Base-by-base conservation (phyloP, 2,329 filamentous ascomycete species). In the Fusarium sp. region DNA sequence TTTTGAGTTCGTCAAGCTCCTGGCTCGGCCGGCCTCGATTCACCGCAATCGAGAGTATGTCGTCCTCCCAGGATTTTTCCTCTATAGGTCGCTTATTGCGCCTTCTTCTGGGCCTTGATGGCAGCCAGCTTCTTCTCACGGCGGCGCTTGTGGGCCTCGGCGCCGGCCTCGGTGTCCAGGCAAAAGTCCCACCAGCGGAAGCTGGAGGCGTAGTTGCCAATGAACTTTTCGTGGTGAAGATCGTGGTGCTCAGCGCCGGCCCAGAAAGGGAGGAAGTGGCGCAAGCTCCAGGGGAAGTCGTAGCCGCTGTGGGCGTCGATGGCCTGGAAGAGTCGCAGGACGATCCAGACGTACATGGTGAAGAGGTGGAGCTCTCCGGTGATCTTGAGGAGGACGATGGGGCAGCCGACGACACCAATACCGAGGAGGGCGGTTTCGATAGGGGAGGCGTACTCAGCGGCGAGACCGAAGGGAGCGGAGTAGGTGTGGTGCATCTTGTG, bases 401-500 rank as follows among this genome's bases (percentile, higher is more conserved):
- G 96, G 38, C 90, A 87, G 69, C 93, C 91, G 72, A 99, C 92
- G 1, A 93, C 93, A 72, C 96, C 96, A 67, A 97, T 88, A 42
- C 96, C 96, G 58, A 99, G 92, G 66, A 97, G 90, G 93, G 98
- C 97, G 76, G 96, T 94, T 85, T 99, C 96, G 77, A 98, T 97
- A 1, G 96, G 96, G 49, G 96, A 98, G 8, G 96, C 96, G 84
- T 99, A 99, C 85, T 99, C 96, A 66, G 96, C 96, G 22, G 96
- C 96, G 62, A 99, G 88, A 76, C 96, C 96, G 81, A 99, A 99
- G 20, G 96, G 96, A 14, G 96, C 96, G 40, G 95, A 98, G 87
- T 99, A 99, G 80, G 96, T 96, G 87, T 99, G 96, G 87, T 99
- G 96, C 78, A 99, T 95, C 88, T 99, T 99, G 90, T 99, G 96